These are phyloP conservation scores for Myrica gale DNA, from an alignment of 306 rosid genomes.

Conservation along the genomic window DNA sequence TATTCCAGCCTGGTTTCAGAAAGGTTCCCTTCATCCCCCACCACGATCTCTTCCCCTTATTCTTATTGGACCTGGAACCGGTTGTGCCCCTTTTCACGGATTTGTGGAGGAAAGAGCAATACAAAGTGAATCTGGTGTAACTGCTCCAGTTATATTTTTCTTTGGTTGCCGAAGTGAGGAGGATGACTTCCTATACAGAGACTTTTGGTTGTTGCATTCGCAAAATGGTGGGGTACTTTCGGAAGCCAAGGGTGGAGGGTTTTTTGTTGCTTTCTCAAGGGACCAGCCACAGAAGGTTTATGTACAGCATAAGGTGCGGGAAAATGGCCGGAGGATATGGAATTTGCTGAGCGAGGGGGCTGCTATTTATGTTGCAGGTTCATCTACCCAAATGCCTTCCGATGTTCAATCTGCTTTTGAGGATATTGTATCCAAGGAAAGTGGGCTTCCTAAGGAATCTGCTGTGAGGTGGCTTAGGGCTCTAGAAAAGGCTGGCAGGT, in stretches of 20 bases:
- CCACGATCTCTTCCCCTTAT: constrained; percentile 74
- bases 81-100: constrained; percentile 90
- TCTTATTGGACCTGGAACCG: constrained; percentile 92
- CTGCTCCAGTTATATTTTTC: constrained; percentile 77
- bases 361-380: constrained; percentile 55
- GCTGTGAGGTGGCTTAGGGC: constrained; percentile 71
- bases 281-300: constrained; percentile 62
- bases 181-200: constrained; percentile 68
- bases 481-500: constrained; percentile 68
- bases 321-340: constrained; percentile 68
- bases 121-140: constrained; percentile 44
- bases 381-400: constrained; percentile 53
- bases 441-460: constrained; percentile 57
- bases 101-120: constrained; percentile 80
- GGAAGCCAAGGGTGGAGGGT: constrained; percentile 77
- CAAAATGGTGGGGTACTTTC: constrained; percentile 65
- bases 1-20: constrained; percentile 74
- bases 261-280: constrained; percentile 82
- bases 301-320: constrained; percentile 83
- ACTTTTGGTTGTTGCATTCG: constrained; percentile 70
- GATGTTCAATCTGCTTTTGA: constrained; percentile 74
- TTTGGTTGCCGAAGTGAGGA: constrained; percentile 79
- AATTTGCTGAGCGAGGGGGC: constrained; percentile 66
- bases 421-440: constrained; percentile 64
- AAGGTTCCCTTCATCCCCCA: constrained; percentile 80